Percentiles rank a stretch among this genome's conserved stretches.
Conservation (phyloP, 139 green algal species). For the Chlamydomonas sp. region DNA sequence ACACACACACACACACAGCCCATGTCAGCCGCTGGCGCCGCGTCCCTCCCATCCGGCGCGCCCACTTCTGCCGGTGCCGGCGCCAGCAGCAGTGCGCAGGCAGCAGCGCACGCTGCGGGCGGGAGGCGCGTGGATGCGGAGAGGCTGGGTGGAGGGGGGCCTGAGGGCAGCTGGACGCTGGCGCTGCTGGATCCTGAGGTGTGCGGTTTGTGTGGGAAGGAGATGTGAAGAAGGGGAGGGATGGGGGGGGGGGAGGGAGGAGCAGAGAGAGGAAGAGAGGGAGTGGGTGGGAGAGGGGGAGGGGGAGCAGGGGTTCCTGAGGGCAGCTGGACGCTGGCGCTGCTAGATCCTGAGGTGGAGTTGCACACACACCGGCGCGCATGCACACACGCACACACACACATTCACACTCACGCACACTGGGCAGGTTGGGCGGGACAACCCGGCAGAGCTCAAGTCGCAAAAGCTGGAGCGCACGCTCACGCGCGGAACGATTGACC, state of each 20-base stretch:
- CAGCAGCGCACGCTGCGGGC: slow-evolving; percentile 12
- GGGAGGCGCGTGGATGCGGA: neutral
- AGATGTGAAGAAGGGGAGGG: too few species aligned
- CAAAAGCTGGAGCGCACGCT: slow-evolving; percentile 82
- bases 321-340: slow-evolving; percentile 19
- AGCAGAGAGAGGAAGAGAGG: slow-evolving; percentile 42
- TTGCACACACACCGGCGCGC: neutral
- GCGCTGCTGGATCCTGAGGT: slow-evolving; percentile 64
- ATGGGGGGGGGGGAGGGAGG: slow-evolving; percentile 12
- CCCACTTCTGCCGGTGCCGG: neutral
- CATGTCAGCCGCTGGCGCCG: too few species aligned
- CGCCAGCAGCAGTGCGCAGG: neutral
- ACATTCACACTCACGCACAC: neutral
- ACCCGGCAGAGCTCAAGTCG: slow-evolving; percentile 85
- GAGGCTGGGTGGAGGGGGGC: neutral
- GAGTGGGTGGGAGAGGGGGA: neutral
- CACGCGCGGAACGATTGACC: slow-evolving; percentile 59
- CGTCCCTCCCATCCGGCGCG: too few species aligned
- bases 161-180: slow-evolving; percentile 15
- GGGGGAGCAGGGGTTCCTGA: neutral
- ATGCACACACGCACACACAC: neutral
- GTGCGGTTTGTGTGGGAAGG: neutral
- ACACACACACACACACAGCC: too few species aligned
- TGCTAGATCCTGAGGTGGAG: slow-evolving; percentile 68
- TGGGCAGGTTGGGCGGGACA: slow-evolving; percentile 62